Conservation (phyloP, 2,329 filamentous ascomycete genomes). For the Lachnum nothofagi region DNA sequence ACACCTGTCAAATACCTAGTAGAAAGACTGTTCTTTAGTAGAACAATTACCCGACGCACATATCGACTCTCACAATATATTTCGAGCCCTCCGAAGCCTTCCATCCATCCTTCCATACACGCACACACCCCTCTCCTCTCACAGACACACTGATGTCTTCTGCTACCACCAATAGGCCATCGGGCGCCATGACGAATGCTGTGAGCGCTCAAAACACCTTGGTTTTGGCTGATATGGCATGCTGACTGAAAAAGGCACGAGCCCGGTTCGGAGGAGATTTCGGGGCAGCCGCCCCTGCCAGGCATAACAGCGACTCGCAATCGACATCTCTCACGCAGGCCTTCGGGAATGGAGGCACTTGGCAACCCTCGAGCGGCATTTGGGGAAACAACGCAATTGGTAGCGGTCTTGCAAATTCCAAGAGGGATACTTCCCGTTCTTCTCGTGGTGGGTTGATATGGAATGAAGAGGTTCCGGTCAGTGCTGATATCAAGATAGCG, state of each 20-base stretch:
- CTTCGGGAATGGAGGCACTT: constrained; percentile 39
- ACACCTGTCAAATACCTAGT: constrained; percentile 30
- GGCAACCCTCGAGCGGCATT: constrained; percentile 40
- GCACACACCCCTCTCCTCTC: constrained; percentile 23
- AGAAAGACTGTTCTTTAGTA: constrained; percentile 25
- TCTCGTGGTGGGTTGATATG: constrained; percentile 43
- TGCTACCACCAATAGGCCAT: constrained; percentile 32
- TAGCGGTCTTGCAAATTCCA: constrained; percentile 42
- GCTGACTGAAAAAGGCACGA: constrained; percentile 28
- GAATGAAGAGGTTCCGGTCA: constrained; percentile 6
- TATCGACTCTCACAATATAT: constrained; percentile 20
- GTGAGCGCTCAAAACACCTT: constrained; percentile 37
- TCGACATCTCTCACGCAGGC: constrained; percentile 37
- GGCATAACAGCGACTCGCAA: constrained; percentile 34
- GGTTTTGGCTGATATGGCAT: constrained; percentile 12
- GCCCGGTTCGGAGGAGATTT: constrained; percentile 38
- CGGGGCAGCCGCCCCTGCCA: constrained; percentile 28
- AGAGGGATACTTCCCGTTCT: constrained; percentile 39
- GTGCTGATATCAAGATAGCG: constrained; percentile 21
- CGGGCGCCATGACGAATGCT: constrained; percentile 35
- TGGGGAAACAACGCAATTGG: constrained; percentile 47
- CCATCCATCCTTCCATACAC: constrained; percentile 7
- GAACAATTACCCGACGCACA: constrained; percentile 17
- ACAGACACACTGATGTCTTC: constrained; percentile 35
- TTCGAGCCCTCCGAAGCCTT: constrained; percentile 11